These are phyloP conservation scores for Penicillium sp. DNA, from an alignment of 2,329 filamentous ascomycete species.

Conservation along the genomic window DNA sequence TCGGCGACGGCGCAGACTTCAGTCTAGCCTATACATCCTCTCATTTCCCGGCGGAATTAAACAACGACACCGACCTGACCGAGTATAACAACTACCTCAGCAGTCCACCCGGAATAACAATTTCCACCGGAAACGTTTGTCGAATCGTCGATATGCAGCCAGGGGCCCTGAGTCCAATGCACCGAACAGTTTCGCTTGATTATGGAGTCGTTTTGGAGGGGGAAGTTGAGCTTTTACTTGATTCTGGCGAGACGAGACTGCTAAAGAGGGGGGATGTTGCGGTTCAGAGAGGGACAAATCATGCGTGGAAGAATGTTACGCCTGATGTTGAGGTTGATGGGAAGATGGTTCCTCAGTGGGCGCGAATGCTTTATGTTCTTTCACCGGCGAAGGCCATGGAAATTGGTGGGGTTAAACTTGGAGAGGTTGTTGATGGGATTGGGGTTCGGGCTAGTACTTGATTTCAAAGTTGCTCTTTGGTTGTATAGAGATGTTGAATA, in stretches of 20 bases:
- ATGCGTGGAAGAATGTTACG: constrained; percentile 34
- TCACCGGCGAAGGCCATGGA: constrained; percentile 27
- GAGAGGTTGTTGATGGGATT: constrained; percentile 36
- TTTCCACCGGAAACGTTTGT: constrained; percentile 16
- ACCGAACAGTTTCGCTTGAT: constrained; percentile 16
- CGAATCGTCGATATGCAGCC: constrained; percentile 18
- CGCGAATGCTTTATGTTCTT: constrained; percentile 35
- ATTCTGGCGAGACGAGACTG: constrained; percentile 51
- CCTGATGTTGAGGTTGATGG: constrained; percentile 22
- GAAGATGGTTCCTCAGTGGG: constrained; percentile 25
- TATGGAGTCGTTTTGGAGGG: constrained; percentile 20
- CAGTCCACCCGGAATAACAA: constrained; percentile 3
- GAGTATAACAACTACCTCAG: constrained; percentile 8
- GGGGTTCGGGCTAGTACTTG: constrained; percentile 28
- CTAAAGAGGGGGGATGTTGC: constrained; percentile 58
- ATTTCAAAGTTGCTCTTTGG: too few species aligned
- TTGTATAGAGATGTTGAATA: too few species aligned
- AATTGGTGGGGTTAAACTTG: constrained; percentile 26
- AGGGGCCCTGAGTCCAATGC: constrained; percentile 9
- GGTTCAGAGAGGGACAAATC: constrained; percentile 52
- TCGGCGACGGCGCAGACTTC: constrained; percentile 51
- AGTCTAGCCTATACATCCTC: constrained; percentile 56
- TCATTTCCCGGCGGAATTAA: constrained; percentile 52
- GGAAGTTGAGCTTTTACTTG: constrained; percentile 39
- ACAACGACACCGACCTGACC: constrained; percentile 50